Base-by-base conservation (phyloP, 352 stramenopile genomes). In the Phytopythium oedochilum region DNA sequence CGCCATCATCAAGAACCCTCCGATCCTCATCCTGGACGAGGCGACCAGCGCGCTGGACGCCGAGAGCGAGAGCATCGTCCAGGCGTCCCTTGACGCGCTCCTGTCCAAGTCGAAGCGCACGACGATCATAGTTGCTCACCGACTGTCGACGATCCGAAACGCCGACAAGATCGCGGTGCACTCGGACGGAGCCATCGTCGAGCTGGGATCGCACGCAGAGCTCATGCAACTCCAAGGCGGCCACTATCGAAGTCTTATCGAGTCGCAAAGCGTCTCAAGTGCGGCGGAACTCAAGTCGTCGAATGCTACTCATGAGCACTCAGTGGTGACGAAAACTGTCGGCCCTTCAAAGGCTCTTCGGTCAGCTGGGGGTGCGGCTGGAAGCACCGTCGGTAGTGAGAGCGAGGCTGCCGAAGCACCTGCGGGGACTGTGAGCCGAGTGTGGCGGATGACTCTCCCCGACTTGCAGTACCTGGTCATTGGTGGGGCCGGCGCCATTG, bases 11-110 rank as follows among this genome's bases (percentile, higher is more conserved):
- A 83, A 86, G 40, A 88, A 96, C 47, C 89, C 88, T 7, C 53
- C 68, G 3, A 71, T 97, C 22, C 70, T 97, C 18, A 49, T 97
- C 9, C 52, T 97, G 10, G 88, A 97, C 61, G 88, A 97, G 60
- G 87, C 87, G 15, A 96, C 87, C 20, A 83, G 66, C 51, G 86
- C 84, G 10, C 61, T 94, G 10, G 85, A 96, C 49, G 59, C 66
- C 5, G 67, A 86, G 57, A 85, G 64, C 57, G 86, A 96, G 65
- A 79, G 79, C 18, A 72, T 78, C n/a, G 88, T 98, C n/a, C 93
- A 98, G 63, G 77, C 93, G 34, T 93, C 92, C 23, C 70, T 99
- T 9, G 64, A 92, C 39, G 18, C 31, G 17, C 57, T 94, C n/a
- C 52, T 83, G 20, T 49, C 59, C 11, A 56, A 64, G 17, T 68